These are phyloP conservation scores for Bacidia gigantensis DNA, from an alignment of 495 filamentous ascomycete species.

Conservation along the genomic window DNA sequence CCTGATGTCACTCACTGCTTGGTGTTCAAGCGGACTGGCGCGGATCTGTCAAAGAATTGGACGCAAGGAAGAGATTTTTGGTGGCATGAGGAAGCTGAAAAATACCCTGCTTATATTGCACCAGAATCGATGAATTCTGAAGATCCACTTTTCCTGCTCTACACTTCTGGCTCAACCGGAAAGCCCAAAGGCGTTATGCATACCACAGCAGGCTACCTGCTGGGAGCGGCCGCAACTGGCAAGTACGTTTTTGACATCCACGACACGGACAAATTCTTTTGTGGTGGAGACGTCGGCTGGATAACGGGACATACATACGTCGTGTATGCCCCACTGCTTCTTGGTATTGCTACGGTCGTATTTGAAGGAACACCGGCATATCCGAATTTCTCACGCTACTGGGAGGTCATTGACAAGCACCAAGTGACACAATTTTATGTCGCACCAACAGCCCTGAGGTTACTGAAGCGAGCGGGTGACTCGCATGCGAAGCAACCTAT, in stretches of 20 bases:
- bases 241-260: conserved; percentile 99
- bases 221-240: conserved; percentile 84
- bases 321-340: conserved; percentile 85
- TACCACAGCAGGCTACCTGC: conserved; percentile 85
- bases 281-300: conserved; percentile 97
- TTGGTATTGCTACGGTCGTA: conserved; percentile 91
- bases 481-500: conserved; percentile 80
- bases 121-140: conserved; percentile 82
- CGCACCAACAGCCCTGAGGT: conserved; percentile 80
- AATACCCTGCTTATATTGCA: conserved; percentile 80
- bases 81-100: conserved; percentile 98
- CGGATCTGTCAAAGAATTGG: conserved; percentile 64
- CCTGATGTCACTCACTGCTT: conserved; percentile 75
- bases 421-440: conserved; percentile 97
- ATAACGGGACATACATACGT: conserved; percentile 99
- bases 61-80: conserved; percentile 80
- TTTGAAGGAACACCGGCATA: conserved; percentile 98
- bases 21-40: conserved; percentile 90
- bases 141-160: conserved; percentile 93
- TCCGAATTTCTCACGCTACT: conserved; percentile 95
- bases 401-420: conserved; percentile 95
- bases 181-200: conserved; percentile 99
- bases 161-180: conserved; percentile 94
- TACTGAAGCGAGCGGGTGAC: conserved; percentile 90
- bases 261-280: conserved; percentile 85